Evolutionary conservation across 345 rosid genomes (phyloP), one percentile per base, ranked within the genome.

Genomic region (Salix brachista): DNA sequence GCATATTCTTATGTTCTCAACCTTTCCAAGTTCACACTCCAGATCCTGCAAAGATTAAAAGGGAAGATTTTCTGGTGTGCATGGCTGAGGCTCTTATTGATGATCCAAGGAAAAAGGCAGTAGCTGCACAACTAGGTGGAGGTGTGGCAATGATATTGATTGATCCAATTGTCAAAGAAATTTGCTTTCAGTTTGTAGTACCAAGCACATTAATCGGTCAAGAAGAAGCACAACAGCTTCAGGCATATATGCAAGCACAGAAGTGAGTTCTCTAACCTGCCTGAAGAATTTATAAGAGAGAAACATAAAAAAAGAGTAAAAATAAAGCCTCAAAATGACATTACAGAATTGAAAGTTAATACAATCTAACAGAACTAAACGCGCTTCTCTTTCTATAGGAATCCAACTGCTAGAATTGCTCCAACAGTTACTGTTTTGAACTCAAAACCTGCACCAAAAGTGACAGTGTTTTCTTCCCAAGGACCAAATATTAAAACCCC

Each of bases 1-100:
- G 28, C 28, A n/a, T n/a, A 58, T 23, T 9, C 14, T 11, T n/a
- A 3, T 3, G 14, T 21, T 11, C 25, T 21, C 8, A 8, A 2
- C 3, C 25, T 54, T n/a, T 41, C 8, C 60, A 7, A 21, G 25
- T 18, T 21, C 23, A 54, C 50, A 30, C 87, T 25, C 77, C 81
- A 28, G 87, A 86, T 76, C 75, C 79, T 56, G 37, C 74, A 18
- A 75, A 82, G 74, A 83, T 86, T 8, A 30, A 84, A 85, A 80
- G 86, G 89, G 69, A 85, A 84, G 82, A 84, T 30, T 30, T 85
- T 25, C 87, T 86, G 70, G 83, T 82, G n/a, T 87, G 89, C 82
- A 66, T 70, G 18, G 13, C 74, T 67, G 87, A 85, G 75, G 64
- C 17, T 11, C 0, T 80, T 21, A 14, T 61, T 21, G 87, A 86